Conservation (phyloP, 805 yeast species). For the Pichia nakasei region DNA sequence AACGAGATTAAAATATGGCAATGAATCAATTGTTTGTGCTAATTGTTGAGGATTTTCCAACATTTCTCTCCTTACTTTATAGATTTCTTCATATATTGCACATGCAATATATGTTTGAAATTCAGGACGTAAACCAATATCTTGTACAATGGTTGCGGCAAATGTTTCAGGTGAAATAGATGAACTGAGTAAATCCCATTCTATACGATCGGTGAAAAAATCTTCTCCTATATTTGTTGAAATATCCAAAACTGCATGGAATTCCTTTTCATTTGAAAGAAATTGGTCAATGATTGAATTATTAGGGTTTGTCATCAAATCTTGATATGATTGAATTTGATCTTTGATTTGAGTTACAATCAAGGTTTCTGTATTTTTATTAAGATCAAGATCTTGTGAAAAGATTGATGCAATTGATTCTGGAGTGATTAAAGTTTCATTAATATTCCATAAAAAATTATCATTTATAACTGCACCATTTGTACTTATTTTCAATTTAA, state of each 20-base stretch:
- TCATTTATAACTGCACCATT: constrained; percentile 50
- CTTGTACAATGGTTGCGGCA: constrained; percentile 74
- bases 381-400: constrained; percentile 77
- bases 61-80: constrained; percentile 73
- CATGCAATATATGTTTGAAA: constrained; percentile 86
- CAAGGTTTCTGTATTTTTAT: constrained; percentile 50
- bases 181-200: constrained; percentile 71
- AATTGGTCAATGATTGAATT: constrained; percentile 37
- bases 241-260: constrained; percentile 72
- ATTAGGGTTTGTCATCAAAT: constrained; percentile 47
- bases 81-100: constrained; percentile 70
- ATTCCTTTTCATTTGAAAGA: constrained; percentile 32
- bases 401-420: constrained; percentile 66
- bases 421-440: constrained; percentile 60
- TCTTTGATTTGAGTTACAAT: constrained; percentile 65
- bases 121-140: constrained; percentile 76
- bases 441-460: constrained; percentile 65
- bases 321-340: constrained; percentile 70
- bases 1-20: constrained; percentile 27
- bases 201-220: constrained; percentile 84
- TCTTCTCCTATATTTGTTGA: constrained; percentile 77
- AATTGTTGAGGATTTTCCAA: constrained; percentile 42
- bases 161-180: constrained; percentile 70
- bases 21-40: constrained; percentile 26
- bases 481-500: constrained; percentile 52